A percentile compares a stretch with the other conserved stretches of the same genome.
Evolutionary conservation across 1,284 basidiomycete species (phyloP).

Genomic region (Ceraceosorus bombacis): DNA sequence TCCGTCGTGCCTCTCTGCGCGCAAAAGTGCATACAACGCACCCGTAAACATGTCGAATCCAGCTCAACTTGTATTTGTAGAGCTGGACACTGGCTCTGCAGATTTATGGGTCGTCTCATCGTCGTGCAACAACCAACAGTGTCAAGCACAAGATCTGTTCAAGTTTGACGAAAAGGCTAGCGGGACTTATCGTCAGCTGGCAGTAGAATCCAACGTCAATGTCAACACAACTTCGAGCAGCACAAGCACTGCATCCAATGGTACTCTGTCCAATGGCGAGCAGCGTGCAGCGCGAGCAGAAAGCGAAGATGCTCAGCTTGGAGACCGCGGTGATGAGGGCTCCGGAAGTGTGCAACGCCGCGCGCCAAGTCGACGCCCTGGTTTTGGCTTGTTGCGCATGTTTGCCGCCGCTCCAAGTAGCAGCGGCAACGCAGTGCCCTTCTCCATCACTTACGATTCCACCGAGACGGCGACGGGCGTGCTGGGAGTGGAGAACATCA

Average conservation of each 20-base stretch:
- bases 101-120: constrained; percentile 28
- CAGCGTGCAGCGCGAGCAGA: background rate
- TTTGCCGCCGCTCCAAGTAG: background rate
- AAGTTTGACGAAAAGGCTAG: constrained; percentile 18
- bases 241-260: background rate
- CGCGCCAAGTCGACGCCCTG: no score
- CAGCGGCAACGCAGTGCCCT: constrained; percentile 10
- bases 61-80: constrained; percentile 23
- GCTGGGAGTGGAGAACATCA: constrained; percentile 17
- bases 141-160: constrained; percentile 9
- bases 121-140: constrained; percentile 12
- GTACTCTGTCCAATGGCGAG: no score
- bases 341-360: no score
- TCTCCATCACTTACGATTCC: constrained; percentile 20
- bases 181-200: constrained; percentile 7
- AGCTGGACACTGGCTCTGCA: constrained; percentile 29
- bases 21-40: constrained; percentile 15
- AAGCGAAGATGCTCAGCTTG: background rate
- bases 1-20: no score
- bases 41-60: constrained; percentile 22
- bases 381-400: background rate
- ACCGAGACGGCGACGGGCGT: constrained; percentile 13
- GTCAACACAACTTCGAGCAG: constrained; percentile 1
- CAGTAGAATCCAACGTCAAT: constrained; percentile 2
- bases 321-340: background rate